Evolutionary conservation across 2,329 filamentous ascomycete species (phyloP), one percentile per base, ranked within the genome.

Genomic region (Laburnicola sp.): DNA sequence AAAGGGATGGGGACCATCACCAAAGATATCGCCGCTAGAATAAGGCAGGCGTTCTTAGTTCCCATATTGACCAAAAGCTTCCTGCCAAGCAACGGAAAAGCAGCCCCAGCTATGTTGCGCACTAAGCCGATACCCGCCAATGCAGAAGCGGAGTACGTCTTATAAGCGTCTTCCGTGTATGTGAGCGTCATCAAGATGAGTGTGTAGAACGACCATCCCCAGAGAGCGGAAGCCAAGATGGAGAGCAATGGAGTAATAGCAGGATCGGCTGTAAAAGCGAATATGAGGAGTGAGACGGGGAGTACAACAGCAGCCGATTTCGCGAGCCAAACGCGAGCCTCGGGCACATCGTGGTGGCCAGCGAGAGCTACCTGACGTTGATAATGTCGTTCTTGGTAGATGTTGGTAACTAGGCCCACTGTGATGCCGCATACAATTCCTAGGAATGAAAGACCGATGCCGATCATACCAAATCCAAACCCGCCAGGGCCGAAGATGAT

Each of bases 151-250:
- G 72, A 73, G 52, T 69, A 75, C 3, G 72, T 68, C 57, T 76
- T 75, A 55, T 80, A 80, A 4, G 74, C 73, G 52, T 80, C 78
- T 48, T 79, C 76, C 1, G 76, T 77, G 52, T 78, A 80, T 3
- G 74, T 76, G 28, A 78, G 72, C 2, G 77, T 77, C 70, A 78
- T 78, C 2, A 81, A 66, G 39, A 80, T 80, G 0, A 81, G 69
- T 0, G 75, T 75, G 46, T 80, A 79, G 54, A 80, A 79, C 3
- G 73, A 75, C 67, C 76, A 78, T 0, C 79, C 80, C 65, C 80
- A 80, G 11, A 80, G 74, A 0, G 74, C 71, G 0, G 76, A 77
- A 2, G 77, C 78, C 10, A 82, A 60, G 3, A 81, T 75, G 0
- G 80, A 78, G 2, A 79, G 73, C 42, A 81, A 73, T 0, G 62